Conservation (phyloP, 2,329 filamentous ascomycete species). For the Aureobasidium uvarum region DNA sequence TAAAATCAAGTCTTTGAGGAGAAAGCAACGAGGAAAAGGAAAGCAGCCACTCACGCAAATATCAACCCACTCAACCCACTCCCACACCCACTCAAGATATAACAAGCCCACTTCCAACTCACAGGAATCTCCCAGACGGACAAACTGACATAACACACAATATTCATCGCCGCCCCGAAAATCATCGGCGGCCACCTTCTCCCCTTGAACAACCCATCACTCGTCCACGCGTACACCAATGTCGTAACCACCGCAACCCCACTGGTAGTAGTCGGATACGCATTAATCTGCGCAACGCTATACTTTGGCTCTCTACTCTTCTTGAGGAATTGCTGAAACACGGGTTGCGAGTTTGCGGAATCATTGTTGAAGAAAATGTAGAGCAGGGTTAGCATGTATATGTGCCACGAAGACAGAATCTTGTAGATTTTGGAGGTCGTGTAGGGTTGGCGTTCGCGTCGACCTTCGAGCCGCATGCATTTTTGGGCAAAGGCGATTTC, state of each 20-base stretch:
- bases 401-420: neutral
- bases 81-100: conserved; percentile 53
- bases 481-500: conserved; percentile 50
- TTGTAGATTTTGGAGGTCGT: neutral
- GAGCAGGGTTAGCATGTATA: neutral
- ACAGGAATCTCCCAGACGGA: conserved; percentile 49
- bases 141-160: neutral
- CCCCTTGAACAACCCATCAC: neutral
- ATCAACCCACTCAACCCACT: conserved; percentile 51
- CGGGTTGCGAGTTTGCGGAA: neutral
- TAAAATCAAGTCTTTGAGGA: too few species aligned
- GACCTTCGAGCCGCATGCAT: conserved; percentile 53
- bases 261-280: neutral
- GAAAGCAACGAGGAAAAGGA: too few species aligned
- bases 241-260: neutral
- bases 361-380: neutral
- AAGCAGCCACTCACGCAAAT: conserved; percentile 46
- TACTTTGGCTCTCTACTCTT: neutral
- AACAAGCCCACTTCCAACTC: conserved; percentile 64
- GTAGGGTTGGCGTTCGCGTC: conserved; percentile 44
- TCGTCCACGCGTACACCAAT: neutral
- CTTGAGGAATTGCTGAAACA: neutral
- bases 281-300: neutral
- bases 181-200: neutral
- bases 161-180: neutral